phyloP scores from a whole-genome alignment of 495 filamentous ascomycete genomes.

The Neurospora sp. region DNA sequence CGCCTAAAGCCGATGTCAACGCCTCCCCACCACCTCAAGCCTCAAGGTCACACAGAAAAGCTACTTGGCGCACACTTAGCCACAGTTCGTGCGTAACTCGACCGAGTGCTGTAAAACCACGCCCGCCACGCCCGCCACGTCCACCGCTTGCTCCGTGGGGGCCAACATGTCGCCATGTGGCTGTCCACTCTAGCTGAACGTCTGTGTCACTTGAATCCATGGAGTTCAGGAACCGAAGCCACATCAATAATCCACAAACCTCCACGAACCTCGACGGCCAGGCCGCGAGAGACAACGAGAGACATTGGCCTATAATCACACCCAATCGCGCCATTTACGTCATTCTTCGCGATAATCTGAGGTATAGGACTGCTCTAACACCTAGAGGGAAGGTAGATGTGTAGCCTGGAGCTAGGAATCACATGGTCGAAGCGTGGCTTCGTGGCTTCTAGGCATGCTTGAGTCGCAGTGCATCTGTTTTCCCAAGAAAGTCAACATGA shows the following conservation, averaged over 20 bases:
- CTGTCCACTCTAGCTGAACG: background rate
- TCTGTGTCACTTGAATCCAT: background rate
- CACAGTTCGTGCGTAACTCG: background rate
- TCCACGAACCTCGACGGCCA: background rate
- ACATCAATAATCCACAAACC: background rate
- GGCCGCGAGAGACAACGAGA: background rate
- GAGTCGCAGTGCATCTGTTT: background rate
- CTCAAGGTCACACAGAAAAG: background rate
- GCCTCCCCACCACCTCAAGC: background rate
- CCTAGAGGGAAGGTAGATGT: background rate
- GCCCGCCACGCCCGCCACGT: background rate
- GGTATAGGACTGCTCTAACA: background rate
- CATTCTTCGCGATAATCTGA: background rate
- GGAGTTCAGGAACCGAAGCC: background rate
- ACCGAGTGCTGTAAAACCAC: background rate
- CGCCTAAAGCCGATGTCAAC: background rate
- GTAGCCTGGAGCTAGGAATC: background rate
- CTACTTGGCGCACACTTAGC: background rate
- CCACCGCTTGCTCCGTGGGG: background rate
- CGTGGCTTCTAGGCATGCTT: background rate
- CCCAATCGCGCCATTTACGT: background rate
- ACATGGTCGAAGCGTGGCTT: background rate
- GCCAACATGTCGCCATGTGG: background rate
- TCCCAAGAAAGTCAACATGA: background rate
- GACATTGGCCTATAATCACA: background rate